Conservation (phyloP, 2,329 filamentous ascomycete genomes). For the Colletotrichum cordylinicola region DNA sequence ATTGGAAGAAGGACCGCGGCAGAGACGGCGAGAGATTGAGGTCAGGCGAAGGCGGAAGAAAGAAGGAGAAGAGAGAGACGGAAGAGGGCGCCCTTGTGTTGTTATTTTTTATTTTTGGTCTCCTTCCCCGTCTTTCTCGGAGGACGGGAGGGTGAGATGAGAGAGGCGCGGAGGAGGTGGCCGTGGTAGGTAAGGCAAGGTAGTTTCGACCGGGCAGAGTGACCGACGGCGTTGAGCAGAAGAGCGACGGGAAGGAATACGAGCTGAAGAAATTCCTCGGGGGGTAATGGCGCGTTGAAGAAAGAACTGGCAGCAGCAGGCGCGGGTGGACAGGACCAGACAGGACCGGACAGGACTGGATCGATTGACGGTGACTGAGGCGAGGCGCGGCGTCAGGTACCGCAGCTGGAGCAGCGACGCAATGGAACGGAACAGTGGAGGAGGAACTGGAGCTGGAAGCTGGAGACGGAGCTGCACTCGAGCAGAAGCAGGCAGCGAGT, state of each 20-base stretch:
- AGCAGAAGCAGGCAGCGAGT: background rate
- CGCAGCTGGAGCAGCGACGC: background rate
- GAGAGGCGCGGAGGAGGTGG: background rate
- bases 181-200: background rate
- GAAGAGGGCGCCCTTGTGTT: background rate
- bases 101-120: background rate
- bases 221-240: background rate
- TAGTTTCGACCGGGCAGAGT: background rate
- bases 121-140: background rate
- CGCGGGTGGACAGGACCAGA: background rate
- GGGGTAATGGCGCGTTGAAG: slow-evolving; percentile 1
- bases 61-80: background rate
- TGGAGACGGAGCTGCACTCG: background rate
- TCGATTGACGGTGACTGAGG: background rate
- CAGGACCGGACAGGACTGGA: background rate
- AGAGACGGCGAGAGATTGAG: background rate
- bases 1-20: background rate
- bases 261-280: slow-evolving; percentile 22
- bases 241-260: slow-evolving; percentile 15
- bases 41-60: background rate
- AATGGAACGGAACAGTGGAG: background rate
- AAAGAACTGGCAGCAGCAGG: background rate
- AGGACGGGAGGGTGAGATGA: background rate
- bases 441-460: background rate
- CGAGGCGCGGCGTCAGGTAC: background rate